Percentiles rank a stretch among this genome's conserved stretches.
These are phyloP conservation scores for Teunomyces panamensis DNA, from an alignment of 805 yeast species.

Conservation along the genomic window DNA sequence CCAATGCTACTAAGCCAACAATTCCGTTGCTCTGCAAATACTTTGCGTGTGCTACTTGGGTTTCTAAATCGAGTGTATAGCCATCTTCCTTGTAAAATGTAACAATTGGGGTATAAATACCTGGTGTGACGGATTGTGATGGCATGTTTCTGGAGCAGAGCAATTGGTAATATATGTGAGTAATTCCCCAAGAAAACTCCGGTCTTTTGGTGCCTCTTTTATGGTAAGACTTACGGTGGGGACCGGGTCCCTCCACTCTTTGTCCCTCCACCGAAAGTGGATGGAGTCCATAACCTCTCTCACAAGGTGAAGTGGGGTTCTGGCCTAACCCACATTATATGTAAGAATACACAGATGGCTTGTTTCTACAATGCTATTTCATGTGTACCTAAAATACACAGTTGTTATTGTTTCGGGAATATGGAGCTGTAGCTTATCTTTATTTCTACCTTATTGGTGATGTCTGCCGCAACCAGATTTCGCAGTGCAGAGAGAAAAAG, in stretches of 20 bases:
- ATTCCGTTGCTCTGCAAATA: constrained; percentile 44
- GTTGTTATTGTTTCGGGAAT: no score
- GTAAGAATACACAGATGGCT: no score
- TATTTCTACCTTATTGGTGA: background rate
- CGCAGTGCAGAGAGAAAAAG: background rate
- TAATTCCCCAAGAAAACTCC: no score
- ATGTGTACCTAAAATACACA: no score
- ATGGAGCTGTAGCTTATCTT: background rate
- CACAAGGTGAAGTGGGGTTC: background rate
- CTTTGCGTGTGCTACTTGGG: constrained; percentile 46
- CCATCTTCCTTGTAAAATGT: constrained; percentile 50
- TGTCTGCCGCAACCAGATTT: background rate
- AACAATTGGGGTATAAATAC: constrained; percentile 53
- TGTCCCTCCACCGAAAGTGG: background rate
- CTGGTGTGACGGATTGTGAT: constrained; percentile 18
- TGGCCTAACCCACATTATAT: no score
- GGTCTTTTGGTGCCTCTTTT: background rate
- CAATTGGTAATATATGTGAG: background rate
- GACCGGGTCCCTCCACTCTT: background rate
- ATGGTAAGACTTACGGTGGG: background rate
- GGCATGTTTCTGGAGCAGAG: background rate
- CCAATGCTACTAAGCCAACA: constrained; percentile 47
- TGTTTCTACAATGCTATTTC: no score
- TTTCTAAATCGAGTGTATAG: constrained; percentile 39
- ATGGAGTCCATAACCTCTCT: background rate